Conservation (phyloP, 805 yeast genomes). For the Gaillardinia entomophila region DNA sequence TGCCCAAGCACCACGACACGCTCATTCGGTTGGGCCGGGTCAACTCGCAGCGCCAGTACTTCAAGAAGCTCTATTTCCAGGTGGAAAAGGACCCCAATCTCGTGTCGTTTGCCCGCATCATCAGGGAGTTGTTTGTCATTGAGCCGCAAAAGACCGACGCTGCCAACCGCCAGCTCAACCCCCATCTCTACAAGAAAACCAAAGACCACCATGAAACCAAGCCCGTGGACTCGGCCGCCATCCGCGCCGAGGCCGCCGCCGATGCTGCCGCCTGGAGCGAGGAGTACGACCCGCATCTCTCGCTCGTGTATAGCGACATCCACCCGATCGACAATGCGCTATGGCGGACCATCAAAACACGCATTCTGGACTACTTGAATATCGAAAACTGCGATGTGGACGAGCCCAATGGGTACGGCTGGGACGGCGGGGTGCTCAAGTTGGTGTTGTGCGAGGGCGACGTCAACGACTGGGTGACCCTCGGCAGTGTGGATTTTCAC, state of each 20-base stretch:
- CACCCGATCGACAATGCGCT: conserved; percentile 65
- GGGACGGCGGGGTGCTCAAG: conserved; percentile 67
- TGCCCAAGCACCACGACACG: conserved; percentile 35
- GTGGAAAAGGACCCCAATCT: conserved; percentile 41
- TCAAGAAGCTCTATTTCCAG: conserved; percentile 50
- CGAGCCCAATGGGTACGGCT: conserved; percentile 37
- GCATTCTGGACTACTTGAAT: conserved; percentile 62
- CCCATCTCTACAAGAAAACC: conserved; percentile 24
- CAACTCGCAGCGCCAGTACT: conserved; percentile 42
- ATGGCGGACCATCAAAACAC: conserved; percentile 54
- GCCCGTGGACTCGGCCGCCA: conserved; percentile 20
- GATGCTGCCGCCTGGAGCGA: conserved; percentile 47
- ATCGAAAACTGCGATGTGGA: conserved; percentile 37
- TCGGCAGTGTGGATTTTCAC: conserved; percentile 49
- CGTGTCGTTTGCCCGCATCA: conserved; percentile 47
- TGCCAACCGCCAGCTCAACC: conserved; percentile 30
- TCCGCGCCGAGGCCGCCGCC: conserved; percentile 41
- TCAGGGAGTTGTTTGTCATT: conserved; percentile 52
- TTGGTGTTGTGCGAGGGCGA: conserved; percentile 70
- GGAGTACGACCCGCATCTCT: conserved; percentile 68
- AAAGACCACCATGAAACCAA: conserved; percentile 8
- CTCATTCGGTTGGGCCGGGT: conserved; percentile 38
- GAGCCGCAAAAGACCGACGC: conserved; percentile 33
- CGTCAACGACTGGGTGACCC: conserved; percentile 58
- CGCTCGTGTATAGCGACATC: conserved; percentile 60